Conservation (phyloP, 805 yeast genomes). For the Starmerella asiatica region DNA sequence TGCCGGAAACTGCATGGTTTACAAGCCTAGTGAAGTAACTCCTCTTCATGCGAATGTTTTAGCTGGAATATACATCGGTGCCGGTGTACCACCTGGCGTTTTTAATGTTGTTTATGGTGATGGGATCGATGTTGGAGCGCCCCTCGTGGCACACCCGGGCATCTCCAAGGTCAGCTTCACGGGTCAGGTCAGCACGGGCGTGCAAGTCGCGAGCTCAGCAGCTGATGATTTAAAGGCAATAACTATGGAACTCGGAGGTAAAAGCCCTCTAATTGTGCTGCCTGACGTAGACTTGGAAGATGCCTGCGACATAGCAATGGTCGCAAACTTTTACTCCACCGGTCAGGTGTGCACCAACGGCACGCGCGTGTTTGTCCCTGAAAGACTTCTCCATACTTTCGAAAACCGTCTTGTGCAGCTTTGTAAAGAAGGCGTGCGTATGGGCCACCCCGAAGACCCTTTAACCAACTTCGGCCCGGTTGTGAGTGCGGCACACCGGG, state of each 20-base stretch:
- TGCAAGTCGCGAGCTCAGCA: slow-evolving; percentile 59
- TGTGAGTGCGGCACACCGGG: slow-evolving; percentile 59
- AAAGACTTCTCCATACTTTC: slow-evolving; percentile 58
- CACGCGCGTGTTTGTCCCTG: slow-evolving; percentile 77
- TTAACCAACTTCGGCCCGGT: slow-evolving; percentile 76
- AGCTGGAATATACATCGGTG: slow-evolving; percentile 43
- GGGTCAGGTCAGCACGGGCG: slow-evolving; percentile 83
- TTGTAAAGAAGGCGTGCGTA: slow-evolving; percentile 42
- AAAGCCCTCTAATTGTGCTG: slow-evolving; percentile 76
- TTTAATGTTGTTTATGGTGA: slow-evolving; percentile 55
- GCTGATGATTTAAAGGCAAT: slow-evolving; percentile 61
- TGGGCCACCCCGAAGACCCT: slow-evolving; percentile 66
- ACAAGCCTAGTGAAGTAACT: slow-evolving; percentile 60
- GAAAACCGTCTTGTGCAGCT: slow-evolving; percentile 41
- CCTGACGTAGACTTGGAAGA: slow-evolving; percentile 66
- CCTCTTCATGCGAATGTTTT: slow-evolving; percentile 53
- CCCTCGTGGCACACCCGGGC: slow-evolving; percentile 42
- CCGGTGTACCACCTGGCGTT: slow-evolving; percentile 65
- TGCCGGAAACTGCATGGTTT: slow-evolving; percentile 57
- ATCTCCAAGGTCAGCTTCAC: slow-evolving; percentile 82
- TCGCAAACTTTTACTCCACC: slow-evolving; percentile 75
- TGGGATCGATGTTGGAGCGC: slow-evolving; percentile 53
- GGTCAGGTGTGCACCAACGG: slow-evolving; percentile 94
- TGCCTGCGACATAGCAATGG: slow-evolving; percentile 56
- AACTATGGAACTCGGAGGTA: slow-evolving; percentile 87